These are phyloP conservation scores for Aquilaria agallochum DNA, from an alignment of 441 rosid species.

Conservation along the genomic window DNA sequence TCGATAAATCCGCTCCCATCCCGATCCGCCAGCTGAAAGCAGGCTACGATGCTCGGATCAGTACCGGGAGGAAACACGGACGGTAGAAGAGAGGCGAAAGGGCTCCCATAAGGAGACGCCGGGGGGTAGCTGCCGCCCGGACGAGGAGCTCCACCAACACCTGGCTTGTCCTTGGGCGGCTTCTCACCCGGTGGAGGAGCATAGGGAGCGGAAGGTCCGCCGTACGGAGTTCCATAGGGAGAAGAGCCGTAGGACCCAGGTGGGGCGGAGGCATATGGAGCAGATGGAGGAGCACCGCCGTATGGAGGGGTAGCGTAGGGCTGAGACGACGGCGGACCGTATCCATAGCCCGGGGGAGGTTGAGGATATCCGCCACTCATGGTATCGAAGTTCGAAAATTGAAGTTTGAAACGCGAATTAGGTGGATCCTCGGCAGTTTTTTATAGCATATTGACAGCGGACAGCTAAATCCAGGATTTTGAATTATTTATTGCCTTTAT, in stretches of 20 bases:
- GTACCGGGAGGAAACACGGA: conserved; percentile 83
- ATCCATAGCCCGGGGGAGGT: conserved; percentile 36
- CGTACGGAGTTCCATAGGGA: conserved; percentile 36
- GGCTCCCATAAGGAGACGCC: conserved; percentile 39
- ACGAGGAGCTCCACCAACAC: conserved; percentile 16
- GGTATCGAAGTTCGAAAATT: background rate
- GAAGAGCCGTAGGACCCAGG: conserved; percentile 20
- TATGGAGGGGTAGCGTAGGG: conserved; percentile 29
- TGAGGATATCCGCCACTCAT: conserved; percentile 82
- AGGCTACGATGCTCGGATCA: conserved; percentile 67
- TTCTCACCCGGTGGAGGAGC: conserved; percentile 31
- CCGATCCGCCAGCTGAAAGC: conserved; percentile 77
- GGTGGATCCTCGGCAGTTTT: conserved; percentile 12
- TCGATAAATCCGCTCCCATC: conserved; percentile 84
- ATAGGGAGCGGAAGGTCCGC: conserved; percentile 44
- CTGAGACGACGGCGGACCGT: conserved; percentile 35
- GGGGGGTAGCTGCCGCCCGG: conserved; percentile 38
- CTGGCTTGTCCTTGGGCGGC: conserved; percentile 52
- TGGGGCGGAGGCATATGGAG: conserved; percentile 19
- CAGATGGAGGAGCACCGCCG: conserved; percentile 33
- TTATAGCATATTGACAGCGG: background rate
- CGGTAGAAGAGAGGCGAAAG: conserved; percentile 72
- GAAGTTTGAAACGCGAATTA: background rate
- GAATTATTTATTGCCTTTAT: no score
- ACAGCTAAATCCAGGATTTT: no score